Evolutionary conservation across 768 basidiomycete genomes (phyloP).

Genomic region (Trametes elegans): DNA sequence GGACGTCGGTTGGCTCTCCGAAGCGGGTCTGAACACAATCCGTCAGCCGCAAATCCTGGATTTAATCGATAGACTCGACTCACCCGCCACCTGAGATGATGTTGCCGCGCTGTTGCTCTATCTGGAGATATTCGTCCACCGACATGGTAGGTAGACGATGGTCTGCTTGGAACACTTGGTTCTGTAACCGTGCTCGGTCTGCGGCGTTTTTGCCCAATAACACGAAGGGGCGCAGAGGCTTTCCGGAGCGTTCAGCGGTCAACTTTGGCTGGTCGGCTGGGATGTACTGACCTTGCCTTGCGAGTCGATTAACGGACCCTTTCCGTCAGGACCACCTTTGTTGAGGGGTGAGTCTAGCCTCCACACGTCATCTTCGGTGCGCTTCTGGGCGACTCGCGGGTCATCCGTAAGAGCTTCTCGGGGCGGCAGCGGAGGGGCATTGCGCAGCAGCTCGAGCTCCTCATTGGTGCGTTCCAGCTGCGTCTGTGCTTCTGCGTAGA

Average conservation of each 20-base stretch:
- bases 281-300: slow-evolving; percentile 69
- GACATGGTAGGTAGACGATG: slow-evolving; percentile 93
- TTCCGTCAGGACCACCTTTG: slow-evolving; percentile 38
- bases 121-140: slow-evolving; percentile 89
- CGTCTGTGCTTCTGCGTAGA: slow-evolving; percentile 64
- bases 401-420: slow-evolving; percentile 30
- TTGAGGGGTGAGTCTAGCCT: slow-evolving; percentile 56
- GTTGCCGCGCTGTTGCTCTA: slow-evolving; percentile 81
- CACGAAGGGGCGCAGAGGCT: slow-evolving; percentile 92
- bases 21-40: slow-evolving; percentile 44
- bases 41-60: neutral
- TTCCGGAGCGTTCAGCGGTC: neutral
- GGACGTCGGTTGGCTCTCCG: slow-evolving; percentile 63
- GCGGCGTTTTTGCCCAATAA: slow-evolving; percentile 73
- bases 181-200: slow-evolving; percentile 70
- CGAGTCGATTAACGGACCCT: slow-evolving; percentile 69
- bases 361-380: slow-evolving; percentile 61
- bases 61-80: slow-evolving; percentile 27
- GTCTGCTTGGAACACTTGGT: slow-evolving; percentile 80
- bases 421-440: slow-evolving; percentile 45
- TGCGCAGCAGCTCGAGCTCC: slow-evolving; percentile 67
- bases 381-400: slow-evolving; percentile 39
- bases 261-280: no score
- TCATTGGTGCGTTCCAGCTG: slow-evolving; percentile 68
- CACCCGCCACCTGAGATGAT: slow-evolving; percentile 88